Conservation (phyloP, 805 yeast genomes). For the Brettanomyces naardenensis region DNA sequence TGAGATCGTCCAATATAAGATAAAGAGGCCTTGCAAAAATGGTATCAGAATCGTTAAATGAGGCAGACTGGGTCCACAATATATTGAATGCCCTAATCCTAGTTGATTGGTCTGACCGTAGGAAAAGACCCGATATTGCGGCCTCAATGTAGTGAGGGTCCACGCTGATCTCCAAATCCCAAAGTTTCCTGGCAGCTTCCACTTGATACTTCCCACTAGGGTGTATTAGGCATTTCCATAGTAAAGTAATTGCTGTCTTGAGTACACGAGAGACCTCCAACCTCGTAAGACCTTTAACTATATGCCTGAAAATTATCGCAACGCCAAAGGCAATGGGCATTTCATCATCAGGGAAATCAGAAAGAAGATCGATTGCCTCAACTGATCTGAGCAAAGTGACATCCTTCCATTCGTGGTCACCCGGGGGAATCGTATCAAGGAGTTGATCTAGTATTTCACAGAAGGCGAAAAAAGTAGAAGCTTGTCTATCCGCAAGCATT, state of each 20-base stretch:
- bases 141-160: slow-evolving; percentile 62
- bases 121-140: slow-evolving; percentile 50
- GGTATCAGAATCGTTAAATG: slow-evolving; percentile 38
- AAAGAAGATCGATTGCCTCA: slow-evolving; percentile 11
- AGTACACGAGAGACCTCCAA: slow-evolving; percentile 31
- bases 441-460: slow-evolving; percentile 29
- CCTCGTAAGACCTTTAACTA: slow-evolving; percentile 24
- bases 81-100: slow-evolving; percentile 50
- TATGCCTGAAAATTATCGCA: slow-evolving; percentile 30
- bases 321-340: slow-evolving; percentile 35
- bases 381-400: slow-evolving; percentile 21
- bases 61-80: slow-evolving; percentile 65
- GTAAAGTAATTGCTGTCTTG: slow-evolving; percentile 31
- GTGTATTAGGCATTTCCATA: slow-evolving; percentile 50
- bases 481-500: slow-evolving; percentile 9
- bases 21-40: slow-evolving; percentile 58
- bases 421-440: slow-evolving; percentile 38
- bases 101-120: slow-evolving; percentile 30
- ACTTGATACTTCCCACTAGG: slow-evolving; percentile 54
- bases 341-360: slow-evolving; percentile 7
- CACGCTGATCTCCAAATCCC: slow-evolving; percentile 48
- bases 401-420: slow-evolving; percentile 25
- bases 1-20: slow-evolving; percentile 57
- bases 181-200: slow-evolving; percentile 59
- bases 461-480: slow-evolving; percentile 22